Percentiles rank a stretch among this genome's conserved stretches.
Conservation (phyloP, 306 rosid species). For the Cajanus cajan region DNA sequence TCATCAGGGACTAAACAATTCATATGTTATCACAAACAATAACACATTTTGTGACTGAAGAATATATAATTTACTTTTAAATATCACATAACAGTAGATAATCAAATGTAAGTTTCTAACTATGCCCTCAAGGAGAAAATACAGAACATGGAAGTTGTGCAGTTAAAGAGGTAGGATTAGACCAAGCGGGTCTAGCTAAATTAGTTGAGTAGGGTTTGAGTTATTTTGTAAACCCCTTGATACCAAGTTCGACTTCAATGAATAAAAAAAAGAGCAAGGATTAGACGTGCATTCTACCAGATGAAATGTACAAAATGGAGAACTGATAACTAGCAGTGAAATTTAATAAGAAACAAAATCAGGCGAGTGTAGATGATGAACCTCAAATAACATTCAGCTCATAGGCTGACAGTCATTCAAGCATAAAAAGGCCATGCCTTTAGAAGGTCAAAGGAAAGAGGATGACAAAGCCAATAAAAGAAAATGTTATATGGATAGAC, state of each 20-base stretch:
- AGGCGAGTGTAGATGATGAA: background rate
- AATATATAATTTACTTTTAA: background rate
- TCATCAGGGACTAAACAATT: background rate
- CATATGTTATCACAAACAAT: background rate
- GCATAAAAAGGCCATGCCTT: background rate
- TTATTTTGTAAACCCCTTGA: too few relatives aligned
- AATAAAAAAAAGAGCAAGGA: too few relatives aligned
- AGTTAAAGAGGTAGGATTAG: background rate
- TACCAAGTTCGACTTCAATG: too few relatives aligned
- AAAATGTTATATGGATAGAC: background rate
- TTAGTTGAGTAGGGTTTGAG: too few relatives aligned
- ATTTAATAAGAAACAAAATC: background rate
- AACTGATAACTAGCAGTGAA: background rate
- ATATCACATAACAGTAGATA: background rate
- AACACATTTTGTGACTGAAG: background rate
- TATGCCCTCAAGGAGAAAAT: background rate
- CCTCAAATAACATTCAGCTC: background rate
- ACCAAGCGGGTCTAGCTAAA: background rate
- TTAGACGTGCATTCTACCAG: background rate
- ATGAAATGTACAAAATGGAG: conserved; percentile 1
- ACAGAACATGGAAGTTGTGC: background rate
- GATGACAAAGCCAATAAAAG: background rate
- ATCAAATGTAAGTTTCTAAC: background rate
- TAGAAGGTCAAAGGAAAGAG: background rate
- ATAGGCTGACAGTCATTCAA: background rate